Base-by-base conservation (phyloP, 805 yeast species). In the Metschnikowia chrysomelidarum region DNA sequence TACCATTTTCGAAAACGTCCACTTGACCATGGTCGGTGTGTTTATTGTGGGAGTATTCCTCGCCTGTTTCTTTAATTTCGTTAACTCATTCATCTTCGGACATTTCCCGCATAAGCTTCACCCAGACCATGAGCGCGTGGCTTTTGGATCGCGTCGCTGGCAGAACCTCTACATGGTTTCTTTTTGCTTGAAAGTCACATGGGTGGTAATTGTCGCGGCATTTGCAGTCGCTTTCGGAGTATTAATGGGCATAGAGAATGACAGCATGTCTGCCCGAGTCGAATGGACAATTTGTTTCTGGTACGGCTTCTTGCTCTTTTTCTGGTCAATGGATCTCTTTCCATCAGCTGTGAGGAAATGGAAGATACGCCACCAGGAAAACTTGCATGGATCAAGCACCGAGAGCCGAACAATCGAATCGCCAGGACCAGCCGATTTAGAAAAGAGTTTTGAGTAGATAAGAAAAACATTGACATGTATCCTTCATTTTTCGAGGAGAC, bases 271-370 rank as follows among this genome's bases (percentile, higher is more conserved):
- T 24, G 88, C 87, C 0, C 64, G 69, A 14, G 77, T 83, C 54
- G 98, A 91, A 60, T 91, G 98, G 98, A 54, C 80, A 3, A 59
- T 89, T 27, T 80, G 91, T 13, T 88, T 80, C 60, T 80, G 86
- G 78, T 89, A 84, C 55, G 91, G 95, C 4, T 50, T 81, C 22
- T 66, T 84, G 41, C 74, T 81, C 45, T 51, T 81, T 4, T 60
- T 80, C 37, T 69, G 89, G 56, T 64, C 82, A 1, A 69, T 75
- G 37, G 97, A 91, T 54, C 69, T 88, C 46, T 72, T 73, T 48
- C 82, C 87, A 1, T 80, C 83, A 13, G 74, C 80, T 1, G 50
- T 59, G 24, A 60, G 55, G 34, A 57, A 52, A 35, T 62, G 55
- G 36, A 50, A 50, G 31, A 25, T 48, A 3, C 53, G 47, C 27